Conservation (phyloP, 768 basidiomycete genomes). For the Lentinus brumalis region DNA sequence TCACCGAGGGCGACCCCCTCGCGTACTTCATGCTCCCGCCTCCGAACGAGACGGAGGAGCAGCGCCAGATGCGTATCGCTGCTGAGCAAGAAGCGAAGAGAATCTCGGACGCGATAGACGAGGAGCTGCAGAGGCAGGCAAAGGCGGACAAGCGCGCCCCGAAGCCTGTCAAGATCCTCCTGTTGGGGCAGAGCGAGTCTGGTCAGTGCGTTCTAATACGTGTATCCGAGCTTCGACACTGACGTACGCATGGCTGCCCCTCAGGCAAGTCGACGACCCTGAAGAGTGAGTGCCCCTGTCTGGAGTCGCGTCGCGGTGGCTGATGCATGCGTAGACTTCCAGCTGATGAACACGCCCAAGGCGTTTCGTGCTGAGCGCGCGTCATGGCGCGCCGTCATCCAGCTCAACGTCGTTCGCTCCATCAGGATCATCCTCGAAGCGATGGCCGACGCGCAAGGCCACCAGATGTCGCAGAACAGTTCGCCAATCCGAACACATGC, state of each 20-base stretch:
- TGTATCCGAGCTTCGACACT: neutral
- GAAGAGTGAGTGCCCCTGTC: conserved; percentile 33
- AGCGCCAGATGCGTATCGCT: conserved; percentile 45
- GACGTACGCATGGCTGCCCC: neutral
- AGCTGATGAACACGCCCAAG: conserved; percentile 61
- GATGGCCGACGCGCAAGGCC: conserved; percentile 31
- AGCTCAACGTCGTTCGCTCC: conserved; percentile 55
- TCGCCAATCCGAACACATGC: conserved; percentile 11
- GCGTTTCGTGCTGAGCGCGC: conserved; percentile 71
- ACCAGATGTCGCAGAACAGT: conserved; percentile 23
- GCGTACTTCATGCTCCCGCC: conserved; percentile 57
- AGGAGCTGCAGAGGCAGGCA: conserved; percentile 36
- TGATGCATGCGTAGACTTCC: conserved; percentile 55
- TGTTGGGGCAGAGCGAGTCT: conserved; percentile 40
- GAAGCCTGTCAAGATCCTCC: conserved; percentile 37
- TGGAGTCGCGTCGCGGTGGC: neutral
- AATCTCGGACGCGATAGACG: conserved; percentile 53
- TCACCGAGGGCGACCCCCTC: conserved; percentile 51
- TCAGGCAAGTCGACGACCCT: conserved; percentile 41
- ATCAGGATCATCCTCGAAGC: conserved; percentile 43
- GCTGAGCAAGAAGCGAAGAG: conserved; percentile 58
- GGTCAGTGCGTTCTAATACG: conserved; percentile 22
- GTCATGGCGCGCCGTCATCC: conserved; percentile 79
- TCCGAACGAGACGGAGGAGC: conserved; percentile 50
- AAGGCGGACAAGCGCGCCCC: conserved; percentile 28